A percentile compares a stretch with the other conserved stretches of the same genome.
phyloP scores from a whole-genome alignment of 768 basidiomycete species.

The Lactifluus subvellereus region DNA sequence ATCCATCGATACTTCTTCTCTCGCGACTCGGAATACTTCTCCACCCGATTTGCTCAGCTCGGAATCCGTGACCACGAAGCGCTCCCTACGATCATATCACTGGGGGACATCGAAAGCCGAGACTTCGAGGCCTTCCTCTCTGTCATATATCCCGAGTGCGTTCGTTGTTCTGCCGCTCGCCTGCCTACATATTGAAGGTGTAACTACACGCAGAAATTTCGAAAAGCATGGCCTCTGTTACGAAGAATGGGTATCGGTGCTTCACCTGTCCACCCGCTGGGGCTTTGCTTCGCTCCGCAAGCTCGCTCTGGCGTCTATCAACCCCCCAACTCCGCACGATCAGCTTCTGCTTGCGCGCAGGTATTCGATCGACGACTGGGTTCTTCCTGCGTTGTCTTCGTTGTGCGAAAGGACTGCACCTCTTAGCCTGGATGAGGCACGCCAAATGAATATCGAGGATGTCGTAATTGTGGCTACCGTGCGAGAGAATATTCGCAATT shows the following conservation, averaged over 20 bases:
- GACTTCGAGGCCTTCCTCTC: neutral
- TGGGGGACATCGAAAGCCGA: slow-evolving; percentile 3
- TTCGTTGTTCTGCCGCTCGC: neutral
- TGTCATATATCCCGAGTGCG: no score
- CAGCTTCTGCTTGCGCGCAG: slow-evolving; percentile 10
- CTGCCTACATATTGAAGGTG: neutral
- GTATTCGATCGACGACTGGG: slow-evolving; percentile 5
- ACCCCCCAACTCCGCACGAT: slow-evolving; percentile 8
- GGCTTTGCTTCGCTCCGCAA: no score
- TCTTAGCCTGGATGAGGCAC: slow-evolving; percentile 12
- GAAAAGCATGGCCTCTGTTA: no score
- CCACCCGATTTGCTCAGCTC: slow-evolving; percentile 1
- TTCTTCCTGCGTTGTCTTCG: slow-evolving; percentile 7
- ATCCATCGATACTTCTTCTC: slow-evolving; percentile 17
- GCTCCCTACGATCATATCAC: neutral
- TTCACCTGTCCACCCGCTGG: no score
- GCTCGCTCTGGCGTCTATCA: no score
- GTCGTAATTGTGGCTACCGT: slow-evolving; percentile 6
- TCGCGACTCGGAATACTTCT: slow-evolving; percentile 15
- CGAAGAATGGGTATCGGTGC: no score
- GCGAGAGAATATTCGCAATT: slow-evolving; percentile 13
- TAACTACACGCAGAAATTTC: no score
- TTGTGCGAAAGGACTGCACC: slow-evolving; percentile 6
- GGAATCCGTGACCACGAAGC: slow-evolving; percentile 8
- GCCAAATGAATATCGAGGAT: no score